These are phyloP conservation scores for Parastagonospora avenae DNA, from an alignment of 2,329 filamentous ascomycete species.

Conservation along the genomic window DNA sequence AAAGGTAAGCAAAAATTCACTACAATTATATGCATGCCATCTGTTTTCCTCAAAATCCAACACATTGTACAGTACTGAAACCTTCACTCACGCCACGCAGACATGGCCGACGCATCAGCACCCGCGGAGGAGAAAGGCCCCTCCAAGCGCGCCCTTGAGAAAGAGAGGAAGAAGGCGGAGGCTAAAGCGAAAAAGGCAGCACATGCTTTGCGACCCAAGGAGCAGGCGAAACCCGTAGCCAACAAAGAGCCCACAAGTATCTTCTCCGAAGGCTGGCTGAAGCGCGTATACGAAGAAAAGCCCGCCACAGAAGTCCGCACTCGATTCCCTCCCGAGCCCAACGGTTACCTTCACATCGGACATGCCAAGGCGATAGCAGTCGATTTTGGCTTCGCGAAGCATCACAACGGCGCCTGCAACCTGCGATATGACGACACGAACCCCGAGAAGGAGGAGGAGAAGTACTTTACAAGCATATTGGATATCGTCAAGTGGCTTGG, in stretches of 20 bases:
- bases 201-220: constrained; percentile 49
- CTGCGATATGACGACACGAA: constrained; percentile 94
- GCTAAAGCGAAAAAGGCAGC: constrained; percentile 51
- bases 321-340: constrained; percentile 68
- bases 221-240: constrained; percentile 38
- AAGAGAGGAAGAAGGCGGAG: constrained; percentile 56
- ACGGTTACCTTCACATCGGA: constrained; percentile 91
- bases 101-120: constrained; percentile 32
- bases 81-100: neutral
- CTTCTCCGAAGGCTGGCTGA: constrained; percentile 57
- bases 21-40: neutral
- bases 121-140: constrained; percentile 41
- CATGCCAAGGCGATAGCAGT: constrained; percentile 95
- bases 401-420: constrained; percentile 78
- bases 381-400: constrained; percentile 92
- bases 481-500: constrained; percentile 88
- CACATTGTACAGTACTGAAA: neutral
- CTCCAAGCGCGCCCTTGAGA: constrained; percentile 57
- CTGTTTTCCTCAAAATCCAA: too few species aligned
- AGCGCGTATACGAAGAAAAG: constrained; percentile 57
- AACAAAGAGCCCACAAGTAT: constrained; percentile 43
- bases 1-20: neutral
- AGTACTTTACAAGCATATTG: constrained; percentile 86
- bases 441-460: constrained; percentile 88
- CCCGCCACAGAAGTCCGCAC: constrained; percentile 53